Evolutionary conservation across 148 eudicot species (phyloP).

Genomic region (Fagopyrum esculentum): DNA sequence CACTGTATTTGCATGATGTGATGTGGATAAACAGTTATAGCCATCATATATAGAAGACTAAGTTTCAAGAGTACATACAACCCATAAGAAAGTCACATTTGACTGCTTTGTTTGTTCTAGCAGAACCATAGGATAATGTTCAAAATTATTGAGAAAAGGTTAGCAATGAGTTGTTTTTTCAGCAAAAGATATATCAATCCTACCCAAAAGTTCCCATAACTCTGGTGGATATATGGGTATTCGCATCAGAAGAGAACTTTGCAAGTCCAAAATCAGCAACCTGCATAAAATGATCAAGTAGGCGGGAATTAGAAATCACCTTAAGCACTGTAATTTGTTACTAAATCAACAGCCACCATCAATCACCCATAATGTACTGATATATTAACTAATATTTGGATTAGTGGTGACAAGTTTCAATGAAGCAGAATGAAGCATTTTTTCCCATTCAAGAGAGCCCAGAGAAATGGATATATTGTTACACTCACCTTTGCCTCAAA

Average conservation of each 20-base stretch:
- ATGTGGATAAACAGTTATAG: background rate
- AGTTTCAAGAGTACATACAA: background rate
- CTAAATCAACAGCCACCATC: background rate
- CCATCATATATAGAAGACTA: background rate
- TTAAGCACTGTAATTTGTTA: background rate
- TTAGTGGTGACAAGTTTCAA: background rate
- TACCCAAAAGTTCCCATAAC: slow-evolving; percentile 99
- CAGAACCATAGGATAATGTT: background rate
- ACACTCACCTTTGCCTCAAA: slow-evolving; percentile 84
- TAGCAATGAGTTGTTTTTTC: background rate
- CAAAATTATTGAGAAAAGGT: background rate
- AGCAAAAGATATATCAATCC: slow-evolving; percentile 16
- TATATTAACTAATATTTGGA: background rate
- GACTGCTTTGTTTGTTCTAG: background rate
- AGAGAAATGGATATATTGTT: background rate
- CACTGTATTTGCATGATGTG: background rate
- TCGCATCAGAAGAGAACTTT: slow-evolving; percentile 66
- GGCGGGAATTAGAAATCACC: background rate
- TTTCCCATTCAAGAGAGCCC: background rate
- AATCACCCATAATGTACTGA: background rate
- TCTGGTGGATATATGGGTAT: slow-evolving; percentile 91
- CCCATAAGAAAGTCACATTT: background rate
- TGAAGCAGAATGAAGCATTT: background rate
- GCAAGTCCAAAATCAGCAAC: slow-evolving; percentile 99
- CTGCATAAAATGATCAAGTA: slow-evolving; percentile 28